Conservation (phyloP, 768 basidiomycete genomes). For the Podaxis sp. region DNA sequence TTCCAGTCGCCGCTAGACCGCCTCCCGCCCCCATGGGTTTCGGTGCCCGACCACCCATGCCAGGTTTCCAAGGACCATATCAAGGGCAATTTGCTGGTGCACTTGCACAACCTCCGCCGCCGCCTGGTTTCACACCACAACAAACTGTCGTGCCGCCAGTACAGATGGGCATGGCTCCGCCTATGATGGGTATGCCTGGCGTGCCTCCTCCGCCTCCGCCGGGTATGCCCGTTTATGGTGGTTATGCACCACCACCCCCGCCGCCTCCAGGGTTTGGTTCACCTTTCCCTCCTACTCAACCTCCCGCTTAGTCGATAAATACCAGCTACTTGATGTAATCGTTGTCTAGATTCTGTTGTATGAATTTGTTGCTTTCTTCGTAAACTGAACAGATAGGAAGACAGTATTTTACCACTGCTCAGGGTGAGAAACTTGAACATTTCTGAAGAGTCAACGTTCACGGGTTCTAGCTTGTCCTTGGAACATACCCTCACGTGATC, state of each 20-base stretch:
- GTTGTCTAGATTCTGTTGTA: slow-evolving; percentile 10
- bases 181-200: slow-evolving; percentile 31
- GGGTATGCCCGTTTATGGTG: slow-evolving; percentile 27
- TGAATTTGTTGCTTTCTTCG: background rate
- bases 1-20: slow-evolving; percentile 75
- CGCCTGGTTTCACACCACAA: slow-evolving; percentile 75
- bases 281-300: slow-evolving; percentile 37
- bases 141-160: slow-evolving; percentile 61
- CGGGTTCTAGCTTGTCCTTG: background rate
- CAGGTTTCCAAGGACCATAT: slow-evolving; percentile 73
- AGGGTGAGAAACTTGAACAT: background rate
- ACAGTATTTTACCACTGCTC: no score
- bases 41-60: slow-evolving; percentile 62
- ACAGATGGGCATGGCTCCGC: slow-evolving; percentile 38
- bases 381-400: background rate
- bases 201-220: slow-evolving; percentile 25
- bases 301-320: slow-evolving; percentile 23
- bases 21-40: slow-evolving; percentile 75
- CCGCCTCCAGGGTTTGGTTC: slow-evolving; percentile 57
- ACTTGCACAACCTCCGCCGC: slow-evolving; percentile 78
- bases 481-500: background rate
- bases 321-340: background rate
- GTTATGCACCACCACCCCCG: slow-evolving; percentile 47
- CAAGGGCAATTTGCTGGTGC: slow-evolving; percentile 94
- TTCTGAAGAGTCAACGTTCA: background rate